Evolutionary conservation across 164 flowering plant genomes (phyloP).

Genomic region (Warburgia ugandensis): DNA sequence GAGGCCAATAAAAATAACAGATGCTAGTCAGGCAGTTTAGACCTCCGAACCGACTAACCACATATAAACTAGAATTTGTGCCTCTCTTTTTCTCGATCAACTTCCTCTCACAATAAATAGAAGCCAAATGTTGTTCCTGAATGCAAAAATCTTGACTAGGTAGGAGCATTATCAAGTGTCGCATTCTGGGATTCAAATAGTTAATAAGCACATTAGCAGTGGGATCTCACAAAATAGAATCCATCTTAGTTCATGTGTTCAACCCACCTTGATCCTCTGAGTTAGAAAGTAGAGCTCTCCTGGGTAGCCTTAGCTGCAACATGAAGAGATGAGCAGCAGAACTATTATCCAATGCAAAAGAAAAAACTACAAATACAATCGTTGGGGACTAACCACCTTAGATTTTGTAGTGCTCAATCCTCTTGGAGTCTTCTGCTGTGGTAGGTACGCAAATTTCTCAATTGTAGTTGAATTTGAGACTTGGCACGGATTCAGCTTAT

Average conservation of each 20-base stretch:
- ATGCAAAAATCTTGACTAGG: too few species aligned
- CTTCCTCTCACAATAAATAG: too few species aligned
- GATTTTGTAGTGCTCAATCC: constrained; percentile 70
- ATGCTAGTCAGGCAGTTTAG: too few species aligned
- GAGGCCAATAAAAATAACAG: too few species aligned
- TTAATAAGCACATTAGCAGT: neutral
- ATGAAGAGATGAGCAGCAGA: constrained; percentile 2
- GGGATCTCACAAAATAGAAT: neutral
- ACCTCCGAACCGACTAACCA: too few species aligned
- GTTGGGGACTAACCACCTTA: constrained; percentile 35
- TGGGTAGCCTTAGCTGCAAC: constrained; percentile 56
- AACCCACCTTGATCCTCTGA: constrained; percentile 2
- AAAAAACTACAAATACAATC: neutral
- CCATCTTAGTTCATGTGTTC: neutral
- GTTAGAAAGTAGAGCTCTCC: constrained; percentile 19
- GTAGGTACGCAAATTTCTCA: constrained; percentile 34
- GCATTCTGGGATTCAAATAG: neutral
- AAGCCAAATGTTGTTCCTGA: too few species aligned
- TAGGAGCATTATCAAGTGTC: too few species aligned
- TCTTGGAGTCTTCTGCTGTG: constrained; percentile 24
- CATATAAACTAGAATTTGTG: too few species aligned
- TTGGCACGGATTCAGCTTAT: constrained; percentile 12
- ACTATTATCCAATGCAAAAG: neutral
- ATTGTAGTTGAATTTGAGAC: constrained; percentile 17
- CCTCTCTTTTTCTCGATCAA: too few species aligned